Conservation (phyloP, 2,329 filamentous ascomycete genomes). For the Cadophora malorum region DNA sequence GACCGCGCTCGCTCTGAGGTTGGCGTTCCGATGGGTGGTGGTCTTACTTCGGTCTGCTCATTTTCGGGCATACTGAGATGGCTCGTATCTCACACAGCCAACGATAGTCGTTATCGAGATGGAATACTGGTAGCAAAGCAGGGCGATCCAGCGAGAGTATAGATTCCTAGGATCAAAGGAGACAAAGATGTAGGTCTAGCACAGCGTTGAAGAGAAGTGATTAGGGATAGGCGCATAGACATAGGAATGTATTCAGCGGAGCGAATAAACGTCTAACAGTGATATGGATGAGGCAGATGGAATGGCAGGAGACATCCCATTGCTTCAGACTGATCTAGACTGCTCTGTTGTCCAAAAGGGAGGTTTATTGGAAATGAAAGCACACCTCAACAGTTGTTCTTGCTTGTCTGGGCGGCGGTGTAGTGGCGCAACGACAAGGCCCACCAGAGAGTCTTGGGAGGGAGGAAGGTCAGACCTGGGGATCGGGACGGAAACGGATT, state of each 20-base stretch:
- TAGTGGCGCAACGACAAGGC: conserved; percentile 1
- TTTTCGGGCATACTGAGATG: conserved; percentile 24
- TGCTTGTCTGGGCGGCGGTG: not conserved
- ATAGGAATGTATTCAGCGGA: not conserved
- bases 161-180: not conserved
- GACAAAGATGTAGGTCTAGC: not conserved
- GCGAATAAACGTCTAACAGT: not conserved
- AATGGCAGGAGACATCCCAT: not conserved
- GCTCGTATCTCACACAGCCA: not conserved
- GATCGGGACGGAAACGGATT: not conserved
- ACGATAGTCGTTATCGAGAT: not conserved
- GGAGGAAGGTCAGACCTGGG: not conserved
- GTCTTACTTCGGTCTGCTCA: conserved; percentile 6
- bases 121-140: not conserved
- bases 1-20: conserved; percentile 31
- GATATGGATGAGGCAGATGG: conserved; percentile 6
- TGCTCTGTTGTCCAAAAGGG: not conserved
- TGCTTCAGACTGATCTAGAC: not conserved
- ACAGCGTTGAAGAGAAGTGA: conserved; percentile 6
- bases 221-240: conserved; percentile 6
- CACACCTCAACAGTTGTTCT: conserved; percentile 3
- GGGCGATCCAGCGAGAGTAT: not conserved
- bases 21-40: conserved; percentile 12
- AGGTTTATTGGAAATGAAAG: not conserved
- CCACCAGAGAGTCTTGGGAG: conserved; percentile 4